Percentiles rank a stretch among this genome's conserved stretches.
Evolutionary conservation across 768 basidiomycete species (phyloP).

Genomic region (Mycena kentingensis): DNA sequence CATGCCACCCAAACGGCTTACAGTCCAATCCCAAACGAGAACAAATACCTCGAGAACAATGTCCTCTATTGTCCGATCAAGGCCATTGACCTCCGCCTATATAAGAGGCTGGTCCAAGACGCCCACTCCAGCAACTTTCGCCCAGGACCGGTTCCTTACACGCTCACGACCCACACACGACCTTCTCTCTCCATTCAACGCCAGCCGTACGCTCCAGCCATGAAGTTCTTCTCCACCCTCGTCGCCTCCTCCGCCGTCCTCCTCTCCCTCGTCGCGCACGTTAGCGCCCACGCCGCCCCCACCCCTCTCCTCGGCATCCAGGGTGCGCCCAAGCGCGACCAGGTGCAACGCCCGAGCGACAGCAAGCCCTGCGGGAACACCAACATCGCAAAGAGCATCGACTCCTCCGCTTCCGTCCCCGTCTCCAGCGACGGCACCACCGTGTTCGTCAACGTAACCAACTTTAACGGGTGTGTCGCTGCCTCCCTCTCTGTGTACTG

Average conservation of each 20-base stretch:
- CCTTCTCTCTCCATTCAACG: slow-evolving; percentile 12
- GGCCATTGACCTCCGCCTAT: too few relatives aligned
- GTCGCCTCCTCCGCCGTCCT: slow-evolving; percentile 4
- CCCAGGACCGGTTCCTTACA: slow-evolving; percentile 19
- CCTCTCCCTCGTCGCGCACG: slow-evolving; percentile 3
- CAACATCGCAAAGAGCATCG: slow-evolving; percentile 15
- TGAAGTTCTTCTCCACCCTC: slow-evolving; percentile 10
- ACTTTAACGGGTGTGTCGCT: slow-evolving; percentile 15
- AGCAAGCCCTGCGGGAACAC: slow-evolving; percentile 9
- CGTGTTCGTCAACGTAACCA: slow-evolving; percentile 16
- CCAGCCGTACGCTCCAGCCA: slow-evolving; percentile 1
- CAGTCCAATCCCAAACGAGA: too few relatives aligned
- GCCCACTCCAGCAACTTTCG: too few relatives aligned
- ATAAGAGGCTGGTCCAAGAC: too few relatives aligned
- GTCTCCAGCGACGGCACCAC: slow-evolving; percentile 6
- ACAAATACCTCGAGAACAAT: too few relatives aligned
- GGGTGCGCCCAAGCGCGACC: slow-evolving; percentile 6
- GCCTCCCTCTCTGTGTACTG: background rate
- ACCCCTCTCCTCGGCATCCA: slow-evolving; percentile 14
- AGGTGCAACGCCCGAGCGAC: slow-evolving; percentile 12
- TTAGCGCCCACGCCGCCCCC: slow-evolving; percentile 16
- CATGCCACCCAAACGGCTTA: too few relatives aligned
- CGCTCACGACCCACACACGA: slow-evolving; percentile 12
- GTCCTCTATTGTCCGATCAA: too few relatives aligned
- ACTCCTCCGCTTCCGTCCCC: slow-evolving; percentile 12